These are phyloP conservation scores for Microglena sp. DNA, from an alignment of 139 green algal species.

Conservation along the genomic window DNA sequence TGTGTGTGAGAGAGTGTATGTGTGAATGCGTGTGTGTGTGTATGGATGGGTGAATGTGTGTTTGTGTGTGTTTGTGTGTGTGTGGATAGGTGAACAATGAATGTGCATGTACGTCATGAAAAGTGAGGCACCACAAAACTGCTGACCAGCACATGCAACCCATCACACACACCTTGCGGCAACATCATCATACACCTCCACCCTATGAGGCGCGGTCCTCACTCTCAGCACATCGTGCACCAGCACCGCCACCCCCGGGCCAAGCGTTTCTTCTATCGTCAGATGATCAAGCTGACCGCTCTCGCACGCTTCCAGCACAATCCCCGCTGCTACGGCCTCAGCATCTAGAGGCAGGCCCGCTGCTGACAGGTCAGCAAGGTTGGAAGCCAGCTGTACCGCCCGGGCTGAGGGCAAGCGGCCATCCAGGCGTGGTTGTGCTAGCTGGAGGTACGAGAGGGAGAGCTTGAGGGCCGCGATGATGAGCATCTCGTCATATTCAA, in stretches of 20 bases:
- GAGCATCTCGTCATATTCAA: neutral
- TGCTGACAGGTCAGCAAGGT: constrained; percentile 57
- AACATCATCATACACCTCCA: constrained; percentile 75
- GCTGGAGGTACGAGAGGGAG: constrained; percentile 2
- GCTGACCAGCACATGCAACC: too few species aligned
- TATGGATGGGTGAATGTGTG: too few species aligned
- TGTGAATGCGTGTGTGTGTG: too few species aligned
- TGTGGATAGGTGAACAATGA: too few species aligned
- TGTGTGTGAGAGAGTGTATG: too few species aligned
- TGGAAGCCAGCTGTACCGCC: constrained; percentile 40
- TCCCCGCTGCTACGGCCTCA: constrained; percentile 66
- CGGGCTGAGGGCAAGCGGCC: constrained; percentile 17
- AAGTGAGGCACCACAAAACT: too few species aligned
- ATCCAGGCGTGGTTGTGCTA: constrained; percentile 5
- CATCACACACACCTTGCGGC: constrained; percentile 56
- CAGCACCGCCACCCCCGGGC: constrained; percentile 39
- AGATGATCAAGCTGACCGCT: constrained; percentile 29
- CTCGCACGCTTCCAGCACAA: constrained; percentile 63
- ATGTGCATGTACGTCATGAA: too few species aligned
- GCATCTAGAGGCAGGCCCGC: constrained; percentile 66
- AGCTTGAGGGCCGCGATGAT: constrained; percentile 28
- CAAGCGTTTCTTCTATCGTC: constrained; percentile 52
- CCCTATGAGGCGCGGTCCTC: constrained; percentile 42
- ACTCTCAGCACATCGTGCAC: constrained; percentile 62
- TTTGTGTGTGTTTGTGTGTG: too few species aligned